Conservation (phyloP, 139 green algal genomes). For the Tetradesmus lagerheimii region DNA sequence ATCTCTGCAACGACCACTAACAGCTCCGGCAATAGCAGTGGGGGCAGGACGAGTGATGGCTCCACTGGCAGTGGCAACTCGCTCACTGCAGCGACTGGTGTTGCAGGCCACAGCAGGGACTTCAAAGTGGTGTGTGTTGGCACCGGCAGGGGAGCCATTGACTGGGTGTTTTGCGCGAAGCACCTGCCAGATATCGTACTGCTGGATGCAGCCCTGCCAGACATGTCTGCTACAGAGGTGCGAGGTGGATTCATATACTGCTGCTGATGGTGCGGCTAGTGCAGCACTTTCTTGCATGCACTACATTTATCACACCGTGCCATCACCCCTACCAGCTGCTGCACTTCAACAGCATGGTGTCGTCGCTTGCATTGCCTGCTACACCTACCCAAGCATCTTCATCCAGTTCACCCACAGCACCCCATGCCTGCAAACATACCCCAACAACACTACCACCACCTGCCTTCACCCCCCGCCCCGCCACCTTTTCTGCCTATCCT, state of each 20-base stretch:
- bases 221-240: slow-evolving; percentile 14
- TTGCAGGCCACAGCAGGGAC: no score
- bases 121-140: neutral
- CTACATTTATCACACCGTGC: neutral
- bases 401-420: no score
- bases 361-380: no score
- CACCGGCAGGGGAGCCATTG: neutral
- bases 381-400: no score
- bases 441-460: no score
- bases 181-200: slow-evolving; percentile 5
- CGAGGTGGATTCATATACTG: neutral
- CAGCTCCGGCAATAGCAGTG: neutral
- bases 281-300: neutral
- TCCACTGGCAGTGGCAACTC: neutral
- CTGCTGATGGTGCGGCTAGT: neutral
- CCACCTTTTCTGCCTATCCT: neutral
- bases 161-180: neutral
- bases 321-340: neutral
- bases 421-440: no score
- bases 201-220: slow-evolving; percentile 10
- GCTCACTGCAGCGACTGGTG: neutral
- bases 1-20: neutral
- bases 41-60: neutral
- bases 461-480: neutral
- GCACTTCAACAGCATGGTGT: no score